Evolutionary conservation across 202 grass and related monocot genomes (phyloP), one percentile per base, ranked within the genome.

Genomic region (Bolboschoenoplectus hybrid): DNA sequence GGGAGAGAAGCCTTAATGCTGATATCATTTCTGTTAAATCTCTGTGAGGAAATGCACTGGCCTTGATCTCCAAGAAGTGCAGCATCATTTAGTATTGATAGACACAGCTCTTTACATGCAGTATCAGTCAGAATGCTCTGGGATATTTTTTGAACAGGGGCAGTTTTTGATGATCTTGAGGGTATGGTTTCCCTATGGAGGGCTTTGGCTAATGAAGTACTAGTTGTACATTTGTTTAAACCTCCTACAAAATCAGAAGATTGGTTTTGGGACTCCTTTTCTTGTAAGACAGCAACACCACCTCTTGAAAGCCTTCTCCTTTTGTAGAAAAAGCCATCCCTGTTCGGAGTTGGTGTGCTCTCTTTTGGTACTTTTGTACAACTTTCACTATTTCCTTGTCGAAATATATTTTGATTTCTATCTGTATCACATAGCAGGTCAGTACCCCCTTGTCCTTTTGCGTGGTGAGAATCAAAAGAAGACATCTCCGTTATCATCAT

Each of bases 101-200:
- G 86, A 89, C 94, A 97, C 44, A 94, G 52, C 9, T 97, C 47
- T 86, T 82, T 98, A 84, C 47, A 69, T 39, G 47, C 11, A 3
- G 71, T 55, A 10, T 84, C 36, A 16, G 19, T 53, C 32, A 53
- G 82, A 53, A 8, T 17, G 26, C 63, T 32, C 51, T 43, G 75
- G 35, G 75, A 60, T 19, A 69, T n/a, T n/a, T 84, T 84, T 84
- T 84, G 41, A 71, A 71, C 36, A 19, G 32, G 44, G 20, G 82
- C 26, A 55, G 20, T 36, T 84, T 84, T 84, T 69, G 82, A 55
- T 84, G 82, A 84, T 68, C 53, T 84, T 84, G 82, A 68, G 34
- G 36, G 61, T 58, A 56, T n/a, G 45, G 69, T 67, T 53, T 35
- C 45, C 46, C 13, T 78, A 9, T 4, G 1, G 13, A 78, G 34